phyloP scores from a whole-genome alignment of 352 stramenopile genomes.

The Pythium coloratum region DNA sequence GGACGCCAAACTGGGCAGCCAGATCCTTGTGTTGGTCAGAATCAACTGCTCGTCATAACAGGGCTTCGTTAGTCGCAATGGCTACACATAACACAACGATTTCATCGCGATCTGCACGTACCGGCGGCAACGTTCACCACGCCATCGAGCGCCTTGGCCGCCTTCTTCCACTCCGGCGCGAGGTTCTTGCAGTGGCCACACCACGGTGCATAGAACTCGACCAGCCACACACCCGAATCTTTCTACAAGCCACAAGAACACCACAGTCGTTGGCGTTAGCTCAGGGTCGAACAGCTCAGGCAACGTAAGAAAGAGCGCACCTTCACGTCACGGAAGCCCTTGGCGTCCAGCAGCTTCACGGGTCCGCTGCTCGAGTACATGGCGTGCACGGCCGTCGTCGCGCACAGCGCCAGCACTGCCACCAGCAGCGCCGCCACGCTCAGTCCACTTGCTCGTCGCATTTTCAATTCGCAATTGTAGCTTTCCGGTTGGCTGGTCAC shows the following conservation, averaged over 20 bases:
- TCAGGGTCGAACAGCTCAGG: too few relatives aligned
- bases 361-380: conserved; percentile 70
- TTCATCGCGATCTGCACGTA: conserved; percentile 10
- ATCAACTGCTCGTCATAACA: conserved; percentile 42
- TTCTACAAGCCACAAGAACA: conserved; percentile 26
- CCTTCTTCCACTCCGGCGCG: conserved; percentile 91
- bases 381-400: conserved; percentile 35
- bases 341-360: conserved; percentile 71
- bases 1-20: conserved; percentile 84
- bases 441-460: conserved; percentile 21
- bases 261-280: too few relatives aligned
- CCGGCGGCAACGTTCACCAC: conserved; percentile 89
- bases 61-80: not conserved
- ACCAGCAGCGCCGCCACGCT: conserved; percentile 27
- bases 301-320: conserved; percentile 15
- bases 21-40: conserved; percentile 83
- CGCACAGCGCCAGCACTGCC: conserved; percentile 30
- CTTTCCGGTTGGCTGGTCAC: not conserved
- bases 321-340: conserved; percentile 71
- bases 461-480: conserved; percentile 8
- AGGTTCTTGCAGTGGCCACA: conserved; percentile 95
- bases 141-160: conserved; percentile 84
- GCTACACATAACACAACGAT: not conserved
- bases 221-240: conserved; percentile 88
- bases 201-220: conserved; percentile 96